Percentiles rank a stretch among this genome's conserved stretches.
phyloP scores from a whole-genome alignment of 2,329 filamentous ascomycete genomes.

The Aureobasidium sp. region DNA sequence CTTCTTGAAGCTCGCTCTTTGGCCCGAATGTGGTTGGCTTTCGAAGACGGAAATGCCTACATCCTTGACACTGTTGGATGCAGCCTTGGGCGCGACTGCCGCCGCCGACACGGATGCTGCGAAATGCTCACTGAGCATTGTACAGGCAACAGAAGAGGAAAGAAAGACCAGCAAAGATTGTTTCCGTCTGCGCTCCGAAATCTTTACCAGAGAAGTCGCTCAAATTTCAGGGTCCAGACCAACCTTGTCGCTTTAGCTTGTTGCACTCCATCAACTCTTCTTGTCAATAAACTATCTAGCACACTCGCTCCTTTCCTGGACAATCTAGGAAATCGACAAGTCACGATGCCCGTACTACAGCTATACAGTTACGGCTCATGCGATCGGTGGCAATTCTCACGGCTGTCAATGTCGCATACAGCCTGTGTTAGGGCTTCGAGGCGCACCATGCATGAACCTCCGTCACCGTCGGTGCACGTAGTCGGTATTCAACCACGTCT shows the following conservation, averaged over 20 bases:
- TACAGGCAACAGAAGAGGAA: neutral
- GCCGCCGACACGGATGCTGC: constrained; percentile 42
- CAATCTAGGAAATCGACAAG: too few species aligned
- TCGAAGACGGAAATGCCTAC: constrained; percentile 82
- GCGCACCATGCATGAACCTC: neutral
- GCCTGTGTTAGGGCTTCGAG: too few species aligned
- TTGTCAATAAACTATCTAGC: neutral
- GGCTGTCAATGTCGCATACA: too few species aligned
- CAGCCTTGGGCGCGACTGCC: constrained; percentile 37
- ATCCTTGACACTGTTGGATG: constrained; percentile 56
- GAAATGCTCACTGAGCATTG: constrained; percentile 47
- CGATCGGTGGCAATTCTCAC: too few species aligned
- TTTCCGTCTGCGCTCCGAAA: neutral
- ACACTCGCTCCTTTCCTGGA: neutral
- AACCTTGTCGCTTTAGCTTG: neutral
- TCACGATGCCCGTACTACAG: too few species aligned
- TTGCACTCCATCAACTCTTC: neutral
- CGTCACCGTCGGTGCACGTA: neutral
- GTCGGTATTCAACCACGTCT: neutral
- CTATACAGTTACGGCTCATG: too few species aligned
- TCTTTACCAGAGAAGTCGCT: neutral
- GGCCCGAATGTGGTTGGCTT: constrained; percentile 67
- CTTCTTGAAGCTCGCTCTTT: constrained; percentile 82
- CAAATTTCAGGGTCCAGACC: neutral
- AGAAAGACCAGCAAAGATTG: neutral